Conservation (phyloP, 257 asterid genomes). For the Solanum pimpinellifolium region DNA sequence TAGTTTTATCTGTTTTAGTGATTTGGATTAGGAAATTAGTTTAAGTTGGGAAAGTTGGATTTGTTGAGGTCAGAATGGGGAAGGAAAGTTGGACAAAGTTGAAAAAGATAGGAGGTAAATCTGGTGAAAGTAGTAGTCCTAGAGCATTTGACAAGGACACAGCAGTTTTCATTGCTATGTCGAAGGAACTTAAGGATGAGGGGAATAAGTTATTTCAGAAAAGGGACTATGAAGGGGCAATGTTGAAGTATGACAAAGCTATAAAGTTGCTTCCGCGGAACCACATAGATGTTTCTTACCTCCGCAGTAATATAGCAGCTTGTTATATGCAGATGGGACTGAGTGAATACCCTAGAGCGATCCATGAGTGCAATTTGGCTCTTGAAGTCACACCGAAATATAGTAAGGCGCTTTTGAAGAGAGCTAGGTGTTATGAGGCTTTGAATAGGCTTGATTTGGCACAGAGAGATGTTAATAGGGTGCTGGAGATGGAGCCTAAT, state of each 20-base stretch:
- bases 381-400: conserved; percentile 81
- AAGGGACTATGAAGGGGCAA: conserved; percentile 72
- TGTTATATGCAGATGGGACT: conserved; percentile 83
- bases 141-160: conserved; percentile 52
- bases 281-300: conserved; percentile 62
- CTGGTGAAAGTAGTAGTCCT: conserved; percentile 27
- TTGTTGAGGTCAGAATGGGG: conserved; percentile 44
- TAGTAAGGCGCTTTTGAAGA: conserved; percentile 77
- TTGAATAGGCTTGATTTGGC: conserved; percentile 65
- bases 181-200: conserved; percentile 62
- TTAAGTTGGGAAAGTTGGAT: conserved; percentile 10
- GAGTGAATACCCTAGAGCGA: conserved; percentile 68
- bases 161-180: conserved; percentile 44
- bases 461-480: conserved; percentile 48
- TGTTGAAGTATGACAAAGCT: conserved; percentile 61
- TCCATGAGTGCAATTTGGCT: conserved; percentile 78
- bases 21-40: conserved; percentile 6
- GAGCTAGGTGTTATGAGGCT: conserved; percentile 88
- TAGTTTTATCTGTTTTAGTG: not conserved
- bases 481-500: conserved; percentile 56
- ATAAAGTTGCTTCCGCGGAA: conserved; percentile 69
- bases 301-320: conserved; percentile 76
- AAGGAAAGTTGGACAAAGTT: conserved; percentile 38
- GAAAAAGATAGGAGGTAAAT: conserved; percentile 27
- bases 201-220: conserved; percentile 62